These are phyloP conservation scores for Breynia disticha DNA, from an alignment of 441 rosid genomes.

Conservation along the genomic window DNA sequence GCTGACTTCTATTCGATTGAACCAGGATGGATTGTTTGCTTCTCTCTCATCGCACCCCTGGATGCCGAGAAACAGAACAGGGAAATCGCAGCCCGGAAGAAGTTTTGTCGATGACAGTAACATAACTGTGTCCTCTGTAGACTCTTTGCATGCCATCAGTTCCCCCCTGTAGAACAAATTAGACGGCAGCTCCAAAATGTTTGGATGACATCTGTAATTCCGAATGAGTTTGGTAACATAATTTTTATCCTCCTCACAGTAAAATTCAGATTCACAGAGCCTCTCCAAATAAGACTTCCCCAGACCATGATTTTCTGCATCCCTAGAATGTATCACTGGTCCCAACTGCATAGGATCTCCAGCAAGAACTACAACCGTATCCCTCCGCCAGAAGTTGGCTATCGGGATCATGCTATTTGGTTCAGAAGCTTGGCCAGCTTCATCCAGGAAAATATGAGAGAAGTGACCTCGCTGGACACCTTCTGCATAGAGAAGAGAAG, in stretches of 20 bases:
- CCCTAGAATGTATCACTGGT: constrained; percentile 68
- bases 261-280: constrained; percentile 50
- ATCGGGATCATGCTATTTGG: constrained; percentile 83
- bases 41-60: constrained; percentile 95
- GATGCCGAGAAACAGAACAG: constrained; percentile 72
- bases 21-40: constrained; percentile 91
- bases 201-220: constrained; percentile 76
- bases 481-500: constrained; percentile 56
- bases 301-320: constrained; percentile 50
- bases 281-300: constrained; percentile 74
- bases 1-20: constrained; percentile 84
- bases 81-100: constrained; percentile 57
- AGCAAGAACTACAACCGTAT: constrained; percentile 80
- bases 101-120: constrained; percentile 28
- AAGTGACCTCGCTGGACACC: constrained; percentile 54
- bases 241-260: constrained; percentile 38
- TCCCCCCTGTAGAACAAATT: constrained; percentile 65
- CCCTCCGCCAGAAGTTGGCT: constrained; percentile 40
- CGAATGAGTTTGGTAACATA: constrained; percentile 64
- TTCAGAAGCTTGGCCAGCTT: constrained; percentile 96
- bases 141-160: constrained; percentile 64
- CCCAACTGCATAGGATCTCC: constrained; percentile 96
- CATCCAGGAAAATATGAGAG: constrained; percentile 83
- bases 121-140: constrained; percentile 25
- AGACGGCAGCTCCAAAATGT: constrained; percentile 77